Conservation (phyloP, 2,329 filamentous ascomycete genomes). For the Neurospora sp. region DNA sequence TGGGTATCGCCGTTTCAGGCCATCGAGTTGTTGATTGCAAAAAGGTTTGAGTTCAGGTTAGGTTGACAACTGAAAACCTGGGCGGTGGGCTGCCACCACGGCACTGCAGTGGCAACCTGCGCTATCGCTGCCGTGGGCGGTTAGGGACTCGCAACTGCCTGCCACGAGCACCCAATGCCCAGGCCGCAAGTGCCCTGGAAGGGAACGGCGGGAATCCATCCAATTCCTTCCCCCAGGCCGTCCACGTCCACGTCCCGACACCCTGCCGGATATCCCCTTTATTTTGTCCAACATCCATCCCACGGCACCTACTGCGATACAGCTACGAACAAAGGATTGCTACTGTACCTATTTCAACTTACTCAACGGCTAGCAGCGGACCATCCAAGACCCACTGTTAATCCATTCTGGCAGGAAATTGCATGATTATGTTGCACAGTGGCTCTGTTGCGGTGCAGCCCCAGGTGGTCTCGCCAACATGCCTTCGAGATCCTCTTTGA, state of each 20-base stretch:
- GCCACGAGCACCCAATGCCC: background rate
- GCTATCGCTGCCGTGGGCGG: background rate
- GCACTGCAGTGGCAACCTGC: background rate
- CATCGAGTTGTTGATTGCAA: background rate
- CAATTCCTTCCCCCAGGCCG: too few relatives aligned
- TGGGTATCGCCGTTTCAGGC: background rate
- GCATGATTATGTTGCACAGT: background rate
- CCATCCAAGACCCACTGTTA: background rate
- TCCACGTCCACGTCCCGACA: background rate
- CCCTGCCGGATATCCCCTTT: background rate
- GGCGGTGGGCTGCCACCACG: background rate
- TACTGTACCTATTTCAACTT: background rate
- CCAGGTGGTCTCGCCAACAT: background rate
- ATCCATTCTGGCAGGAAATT: background rate
- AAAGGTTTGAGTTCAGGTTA: background rate
- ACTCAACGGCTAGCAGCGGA: too few relatives aligned
- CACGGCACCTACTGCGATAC: background rate
- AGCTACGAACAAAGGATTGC: background rate
- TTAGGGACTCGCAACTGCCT: background rate
- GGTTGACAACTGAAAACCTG: background rate
- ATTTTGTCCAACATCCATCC: background rate
- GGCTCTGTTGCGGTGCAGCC: background rate
- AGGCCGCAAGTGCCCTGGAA: background rate
- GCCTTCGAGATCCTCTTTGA: background rate
- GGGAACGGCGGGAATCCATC: background rate